Evolutionary conservation across 768 basidiomycete genomes (phyloP).

Genomic region (Pleurotus salmoneostramineus): DNA sequence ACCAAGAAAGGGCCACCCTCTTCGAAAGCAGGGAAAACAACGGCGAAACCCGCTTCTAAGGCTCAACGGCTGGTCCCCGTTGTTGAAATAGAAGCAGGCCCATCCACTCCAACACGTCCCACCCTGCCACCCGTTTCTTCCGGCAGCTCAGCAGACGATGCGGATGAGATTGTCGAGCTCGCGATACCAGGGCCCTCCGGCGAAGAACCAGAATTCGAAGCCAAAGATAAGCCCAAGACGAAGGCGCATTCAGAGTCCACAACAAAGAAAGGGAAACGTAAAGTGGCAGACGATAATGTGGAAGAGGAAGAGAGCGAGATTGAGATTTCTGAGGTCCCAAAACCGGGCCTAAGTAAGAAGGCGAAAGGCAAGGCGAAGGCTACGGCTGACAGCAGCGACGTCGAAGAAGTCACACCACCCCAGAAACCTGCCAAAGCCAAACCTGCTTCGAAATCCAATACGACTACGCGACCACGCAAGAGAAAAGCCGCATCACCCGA

Average conservation of each 20-base stretch:
- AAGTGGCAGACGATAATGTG: conserved; percentile 20
- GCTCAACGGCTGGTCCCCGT: conserved; percentile 5
- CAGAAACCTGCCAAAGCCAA: conserved; percentile 6
- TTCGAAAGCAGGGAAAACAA: conserved; percentile 19
- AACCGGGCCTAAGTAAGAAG: conserved; percentile 8
- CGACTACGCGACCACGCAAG: background rate
- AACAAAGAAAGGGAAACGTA: conserved; percentile 31
- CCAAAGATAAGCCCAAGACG: conserved; percentile 9
- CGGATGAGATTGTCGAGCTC: conserved; percentile 19
- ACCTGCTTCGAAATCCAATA: background rate
- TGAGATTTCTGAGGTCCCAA: conserved; percentile 7
- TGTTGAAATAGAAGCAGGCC: conserved; percentile 16
- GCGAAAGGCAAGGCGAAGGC: conserved; percentile 26
- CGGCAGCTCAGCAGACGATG: conserved; percentile 14
- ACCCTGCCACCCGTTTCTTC: background rate
- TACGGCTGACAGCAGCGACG: conserved; percentile 10
- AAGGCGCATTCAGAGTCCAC: conserved; percentile 13
- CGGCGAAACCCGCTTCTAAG: conserved; percentile 7
- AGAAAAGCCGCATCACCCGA: background rate
- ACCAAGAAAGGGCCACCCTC: background rate
- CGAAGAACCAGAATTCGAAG: conserved; percentile 11
- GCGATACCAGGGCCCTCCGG: background rate
- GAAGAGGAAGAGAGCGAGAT: conserved; percentile 16
- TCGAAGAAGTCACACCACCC: conserved; percentile 16
- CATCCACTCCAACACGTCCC: conserved; percentile 9